A percentile compares a stretch with the other conserved stretches of the same genome.
Conservation (phyloP, 2,329 filamentous ascomycete species). For the Ascochyta viciae-villosae region DNA sequence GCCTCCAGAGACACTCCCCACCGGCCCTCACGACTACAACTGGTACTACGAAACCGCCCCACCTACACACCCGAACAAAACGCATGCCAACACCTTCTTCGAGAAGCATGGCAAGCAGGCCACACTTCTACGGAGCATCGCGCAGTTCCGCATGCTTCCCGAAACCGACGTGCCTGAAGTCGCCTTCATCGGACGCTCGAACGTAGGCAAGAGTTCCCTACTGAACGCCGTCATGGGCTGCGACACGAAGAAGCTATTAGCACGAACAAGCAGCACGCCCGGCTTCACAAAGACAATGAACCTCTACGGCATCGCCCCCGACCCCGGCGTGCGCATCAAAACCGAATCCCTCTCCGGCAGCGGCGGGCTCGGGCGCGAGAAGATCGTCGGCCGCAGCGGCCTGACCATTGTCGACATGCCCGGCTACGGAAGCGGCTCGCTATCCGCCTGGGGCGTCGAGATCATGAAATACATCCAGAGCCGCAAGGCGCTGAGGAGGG, state of each 20-base stretch:
- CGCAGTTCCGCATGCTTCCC: slow-evolving; percentile 67
- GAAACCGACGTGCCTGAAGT: slow-evolving; percentile 64
- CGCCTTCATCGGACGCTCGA: slow-evolving; percentile 72
- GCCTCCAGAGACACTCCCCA: slow-evolving; percentile 13
- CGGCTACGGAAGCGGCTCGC: slow-evolving; percentile 70
- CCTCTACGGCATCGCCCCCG: slow-evolving; percentile 65
- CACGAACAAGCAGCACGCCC: slow-evolving; percentile 63
- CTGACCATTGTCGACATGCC: slow-evolving; percentile 74
- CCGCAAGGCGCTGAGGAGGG: slow-evolving; percentile 67
- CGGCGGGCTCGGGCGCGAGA: slow-evolving; percentile 24
- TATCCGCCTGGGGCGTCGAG: slow-evolving; percentile 68
- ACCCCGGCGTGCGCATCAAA: slow-evolving; percentile 30
- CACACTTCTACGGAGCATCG: slow-evolving; percentile 65
- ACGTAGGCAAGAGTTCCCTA: slow-evolving; percentile 73
- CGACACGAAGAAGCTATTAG: slow-evolving; percentile 53
- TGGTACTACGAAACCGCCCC: slow-evolving; percentile 46
- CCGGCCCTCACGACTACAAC: slow-evolving; percentile 28
- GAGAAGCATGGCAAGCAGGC: slow-evolving; percentile 46
- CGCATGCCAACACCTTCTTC: slow-evolving; percentile 55
- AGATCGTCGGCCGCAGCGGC: slow-evolving; percentile 48
- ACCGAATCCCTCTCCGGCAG: slow-evolving; percentile 16
- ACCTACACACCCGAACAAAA: slow-evolving; percentile 45
- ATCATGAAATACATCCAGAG: slow-evolving; percentile 72
- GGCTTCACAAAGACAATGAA: slow-evolving; percentile 72
- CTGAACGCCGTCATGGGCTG: slow-evolving; percentile 65